phyloP scores from a whole-genome alignment of 2,329 filamentous ascomycete species.

The Magnaporthiopsis incrustans region DNA sequence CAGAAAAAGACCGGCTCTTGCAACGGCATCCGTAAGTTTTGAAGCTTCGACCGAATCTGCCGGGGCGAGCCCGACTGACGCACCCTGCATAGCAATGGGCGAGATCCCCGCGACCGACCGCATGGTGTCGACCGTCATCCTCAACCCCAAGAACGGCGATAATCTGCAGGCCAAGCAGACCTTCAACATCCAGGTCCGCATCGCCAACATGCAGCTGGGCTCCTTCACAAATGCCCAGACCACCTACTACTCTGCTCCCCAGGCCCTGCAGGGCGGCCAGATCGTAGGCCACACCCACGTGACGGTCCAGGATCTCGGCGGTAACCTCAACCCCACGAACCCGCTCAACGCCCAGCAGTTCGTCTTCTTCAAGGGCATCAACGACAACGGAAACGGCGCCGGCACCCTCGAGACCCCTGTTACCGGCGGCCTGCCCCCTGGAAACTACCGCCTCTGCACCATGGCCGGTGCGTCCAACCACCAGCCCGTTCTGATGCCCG shows the following conservation, averaged over 20 bases:
- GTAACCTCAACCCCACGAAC: conserved; percentile 37
- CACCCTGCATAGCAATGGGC: conserved; percentile 41
- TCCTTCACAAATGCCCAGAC: conserved; percentile 51
- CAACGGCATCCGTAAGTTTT: conserved; percentile 51
- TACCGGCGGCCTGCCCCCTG: conserved; percentile 48
- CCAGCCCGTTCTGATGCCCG: conserved; percentile 57
- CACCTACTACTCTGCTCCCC: conserved; percentile 56
- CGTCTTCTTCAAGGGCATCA: conserved; percentile 61
- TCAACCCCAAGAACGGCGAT: conserved; percentile 43
- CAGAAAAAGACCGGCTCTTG: conserved; percentile 53
- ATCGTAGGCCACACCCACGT: conserved; percentile 57
- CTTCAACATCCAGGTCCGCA: conserved; percentile 46
- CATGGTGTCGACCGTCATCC: conserved; percentile 51
- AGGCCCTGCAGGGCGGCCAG: conserved; percentile 42
- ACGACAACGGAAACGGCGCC: conserved; percentile 49
- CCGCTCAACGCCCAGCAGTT: conserved; percentile 46
- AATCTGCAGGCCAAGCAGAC: conserved; percentile 36
- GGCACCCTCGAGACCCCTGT: conserved; percentile 47
- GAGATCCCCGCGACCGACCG: conserved; percentile 45
- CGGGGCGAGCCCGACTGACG: neutral
- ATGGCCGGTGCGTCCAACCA: conserved; percentile 58
- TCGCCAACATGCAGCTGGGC: conserved; percentile 47
- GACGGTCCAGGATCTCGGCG: conserved; percentile 48
- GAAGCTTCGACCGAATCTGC: neutral
- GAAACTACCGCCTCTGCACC: conserved; percentile 58